phyloP scores from a whole-genome alignment of 1,284 basidiomycete species.

The Irpex rosettiformis region DNA sequence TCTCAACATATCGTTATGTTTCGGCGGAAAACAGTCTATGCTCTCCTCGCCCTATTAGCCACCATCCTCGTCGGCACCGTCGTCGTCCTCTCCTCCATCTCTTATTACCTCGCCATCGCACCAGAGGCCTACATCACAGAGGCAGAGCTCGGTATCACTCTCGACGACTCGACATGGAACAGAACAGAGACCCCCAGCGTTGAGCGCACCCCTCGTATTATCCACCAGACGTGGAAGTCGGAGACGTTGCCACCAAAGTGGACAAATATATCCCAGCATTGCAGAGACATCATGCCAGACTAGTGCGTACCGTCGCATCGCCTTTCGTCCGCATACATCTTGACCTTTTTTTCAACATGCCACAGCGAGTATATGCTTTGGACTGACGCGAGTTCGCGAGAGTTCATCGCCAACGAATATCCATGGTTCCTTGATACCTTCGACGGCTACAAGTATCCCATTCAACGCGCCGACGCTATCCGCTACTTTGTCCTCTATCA shows the following conservation, averaged over 20 bases:
- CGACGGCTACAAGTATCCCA: constrained; percentile 89
- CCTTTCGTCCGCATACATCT: constrained; percentile 15
- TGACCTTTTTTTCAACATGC: constrained; percentile 11
- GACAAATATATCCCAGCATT: constrained; percentile 76
- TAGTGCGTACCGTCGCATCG: constrained; percentile 62
- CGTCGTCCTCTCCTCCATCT: constrained; percentile 86
- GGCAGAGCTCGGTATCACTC: constrained; percentile 62
- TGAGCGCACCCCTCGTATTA: constrained; percentile 85
- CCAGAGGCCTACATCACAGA: constrained; percentile 76
- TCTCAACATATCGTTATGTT: constrained; percentile 21
- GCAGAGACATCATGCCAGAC: constrained; percentile 89
- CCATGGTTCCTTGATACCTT: constrained; percentile 92
- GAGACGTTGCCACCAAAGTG: constrained; percentile 83
- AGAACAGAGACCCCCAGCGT: constrained; percentile 54
- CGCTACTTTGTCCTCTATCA: constrained; percentile 97
- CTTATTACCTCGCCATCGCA: constrained; percentile 88
- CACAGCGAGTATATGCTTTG: constrained; percentile 92
- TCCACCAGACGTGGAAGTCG: constrained; percentile 99
- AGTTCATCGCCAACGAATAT: constrained; percentile 88
- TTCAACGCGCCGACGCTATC: constrained; percentile 96
- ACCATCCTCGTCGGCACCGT: constrained; percentile 90
- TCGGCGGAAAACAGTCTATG: constrained; percentile 61
- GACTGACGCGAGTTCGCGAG: constrained; percentile 89
- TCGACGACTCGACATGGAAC: constrained; percentile 54
- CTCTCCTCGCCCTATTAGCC: constrained; percentile 74